Base-by-base conservation (phyloP, 345 rosid genomes). In the Moricandia arvensis region DNA sequence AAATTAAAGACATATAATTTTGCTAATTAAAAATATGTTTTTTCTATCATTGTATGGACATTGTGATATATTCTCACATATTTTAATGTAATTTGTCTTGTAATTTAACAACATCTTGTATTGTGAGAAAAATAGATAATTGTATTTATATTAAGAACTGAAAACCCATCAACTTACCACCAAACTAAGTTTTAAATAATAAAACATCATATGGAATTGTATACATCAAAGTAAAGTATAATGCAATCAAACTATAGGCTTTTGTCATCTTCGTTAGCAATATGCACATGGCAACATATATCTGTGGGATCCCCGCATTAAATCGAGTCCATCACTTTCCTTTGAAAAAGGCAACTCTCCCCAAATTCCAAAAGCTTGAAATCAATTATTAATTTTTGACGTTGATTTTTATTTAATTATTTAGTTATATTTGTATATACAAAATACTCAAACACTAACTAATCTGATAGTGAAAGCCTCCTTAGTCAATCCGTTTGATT, bases 301-400 rank as follows among this genome's bases (percentile, higher is more conserved):
- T 15, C 65, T 47, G 76, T 77, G 80, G 24, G 80, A 77, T 71
- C 76, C 76, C 80, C 66, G 71, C 80, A 57, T 77, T 58, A 45
- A 71, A 77, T 26, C 26, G 76, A 71, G 76, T 71, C 76, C 68
- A 77, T 71, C 80, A 71, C 76, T 71, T 65, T 77, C 80, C 62
- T 45, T 64, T 54, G 66, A 16, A 77, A 63, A 71, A 55, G 24
- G 29, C 70, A 70, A 30, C 60, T 63, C 61, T 75, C 66, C 59
- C 24, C 24, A 21, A 21, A 21, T 21, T 21, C 24, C 51, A 63
- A 55, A 62, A 64, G 72, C 16, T 71, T 65, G 55, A 69, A 53
- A 35, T 77, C 76, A 71, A 65, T 77, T 71, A 77, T 71, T 70
- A 4, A 55, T 12, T 15, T 55, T 64, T 60, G 70, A 69, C 8